Evolutionary conservation across 768 basidiomycete genomes (phyloP).

Genomic region (Galerina marginata): DNA sequence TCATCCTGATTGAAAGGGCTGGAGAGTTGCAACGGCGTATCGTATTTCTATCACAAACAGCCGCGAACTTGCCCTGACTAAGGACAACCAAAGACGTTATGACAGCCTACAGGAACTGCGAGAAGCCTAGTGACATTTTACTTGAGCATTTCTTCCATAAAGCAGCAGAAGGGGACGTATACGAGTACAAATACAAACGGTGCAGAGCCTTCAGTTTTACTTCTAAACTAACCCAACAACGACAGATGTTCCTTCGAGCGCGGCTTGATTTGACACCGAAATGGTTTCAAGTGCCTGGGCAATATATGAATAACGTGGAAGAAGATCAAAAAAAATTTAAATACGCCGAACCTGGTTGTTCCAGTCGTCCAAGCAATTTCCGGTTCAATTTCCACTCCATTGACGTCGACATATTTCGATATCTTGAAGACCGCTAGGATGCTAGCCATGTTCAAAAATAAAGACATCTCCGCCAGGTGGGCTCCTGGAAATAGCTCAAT

Average conservation of each 20-base stretch:
- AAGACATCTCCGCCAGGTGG: slow-evolving; percentile 37
- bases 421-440: slow-evolving; percentile 45
- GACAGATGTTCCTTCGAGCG: slow-evolving; percentile 24
- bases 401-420: slow-evolving; percentile 35
- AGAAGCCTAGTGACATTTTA: no score
- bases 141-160: no score
- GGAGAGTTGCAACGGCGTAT: no score
- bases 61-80: no score
- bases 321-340: background rate
- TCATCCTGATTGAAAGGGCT: no score
- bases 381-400: slow-evolving; percentile 43
- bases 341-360: slow-evolving; percentile 24
- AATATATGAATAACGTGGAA: background rate
- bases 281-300: slow-evolving; percentile 29
- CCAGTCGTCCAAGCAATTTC: slow-evolving; percentile 37
- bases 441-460: slow-evolving; percentile 43
- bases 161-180: no score
- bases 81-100: no score
- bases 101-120: no score
- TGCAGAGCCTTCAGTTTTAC: no score
- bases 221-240: slow-evolving; percentile 5
- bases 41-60: no score
- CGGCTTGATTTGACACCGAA: slow-evolving; percentile 29
- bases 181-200: no score
- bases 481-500: slow-evolving; percentile 21